These are phyloP conservation scores for Talaromyces adpressus DNA, from an alignment of 495 filamentous ascomycete genomes.

Conservation along the genomic window DNA sequence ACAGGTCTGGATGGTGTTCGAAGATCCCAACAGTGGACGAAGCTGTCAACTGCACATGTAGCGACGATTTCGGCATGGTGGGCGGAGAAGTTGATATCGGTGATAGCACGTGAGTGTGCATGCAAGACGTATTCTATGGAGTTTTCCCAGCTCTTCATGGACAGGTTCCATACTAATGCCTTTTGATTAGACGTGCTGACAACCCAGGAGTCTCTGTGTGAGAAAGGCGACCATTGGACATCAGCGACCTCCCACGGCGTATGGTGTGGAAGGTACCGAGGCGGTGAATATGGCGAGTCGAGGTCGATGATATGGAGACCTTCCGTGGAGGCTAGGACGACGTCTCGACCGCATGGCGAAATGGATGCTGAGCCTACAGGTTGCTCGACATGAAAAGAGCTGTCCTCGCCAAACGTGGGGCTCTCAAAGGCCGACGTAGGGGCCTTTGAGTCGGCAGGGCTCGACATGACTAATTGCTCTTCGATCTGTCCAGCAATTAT, in stretches of 20 bases:
- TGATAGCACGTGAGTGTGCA: slow-evolving; percentile 84
- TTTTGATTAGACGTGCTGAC: slow-evolving; percentile 92
- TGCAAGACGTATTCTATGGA: slow-evolving; percentile 86
- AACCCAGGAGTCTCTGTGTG: slow-evolving; percentile 84
- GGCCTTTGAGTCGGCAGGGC: slow-evolving; percentile 32
- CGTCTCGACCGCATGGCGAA: slow-evolving; percentile 86
- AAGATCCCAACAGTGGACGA: slow-evolving; percentile 90
- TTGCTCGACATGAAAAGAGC: slow-evolving; percentile 76
- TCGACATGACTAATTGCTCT: slow-evolving; percentile 24
- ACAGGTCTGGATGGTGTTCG: slow-evolving; percentile 65
- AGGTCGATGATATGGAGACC: slow-evolving; percentile 91
- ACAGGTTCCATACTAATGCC: slow-evolving; percentile 91
- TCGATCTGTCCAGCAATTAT: background rate
- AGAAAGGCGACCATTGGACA: slow-evolving; percentile 96
- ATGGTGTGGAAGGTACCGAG: slow-evolving; percentile 77
- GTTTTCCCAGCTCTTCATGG: slow-evolving; percentile 61
- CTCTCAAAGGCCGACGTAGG: slow-evolving; percentile 69
- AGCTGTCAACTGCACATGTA: slow-evolving; percentile 89
- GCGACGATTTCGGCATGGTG: slow-evolving; percentile 85
- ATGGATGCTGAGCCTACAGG: slow-evolving; percentile 74
- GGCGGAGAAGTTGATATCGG: slow-evolving; percentile 94
- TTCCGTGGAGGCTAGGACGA: slow-evolving; percentile 79
- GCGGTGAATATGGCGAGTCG: slow-evolving; percentile 83
- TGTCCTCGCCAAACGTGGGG: slow-evolving; percentile 78
- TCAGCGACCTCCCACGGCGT: slow-evolving; percentile 96